Evolutionary conservation across 116 monocot genomes (phyloP).

Genomic region (Phalaenopsis hybrid): DNA sequence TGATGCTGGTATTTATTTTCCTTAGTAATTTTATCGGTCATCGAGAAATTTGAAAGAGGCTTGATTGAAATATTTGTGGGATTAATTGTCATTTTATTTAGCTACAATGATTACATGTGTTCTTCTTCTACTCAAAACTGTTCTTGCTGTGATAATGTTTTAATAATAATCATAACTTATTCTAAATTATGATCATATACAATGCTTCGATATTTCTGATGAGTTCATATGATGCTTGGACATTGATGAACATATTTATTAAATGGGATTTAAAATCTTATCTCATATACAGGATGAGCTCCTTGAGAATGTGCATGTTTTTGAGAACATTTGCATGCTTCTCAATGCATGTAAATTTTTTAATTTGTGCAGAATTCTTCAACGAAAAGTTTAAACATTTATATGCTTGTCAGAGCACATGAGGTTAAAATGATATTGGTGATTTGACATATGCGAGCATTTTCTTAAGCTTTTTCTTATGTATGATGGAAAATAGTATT

Average conservation of each 20-base stretch:
- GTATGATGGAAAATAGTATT: too few species aligned
- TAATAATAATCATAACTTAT: neutral
- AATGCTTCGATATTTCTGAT: neutral
- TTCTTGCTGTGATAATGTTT: neutral
- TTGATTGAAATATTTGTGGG: neutral
- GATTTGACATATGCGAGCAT: too few species aligned
- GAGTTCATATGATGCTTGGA: neutral
- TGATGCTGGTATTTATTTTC: conserved; percentile 71
- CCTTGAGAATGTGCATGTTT: too few species aligned
- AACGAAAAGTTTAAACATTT: too few species aligned
- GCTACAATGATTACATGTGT: neutral
- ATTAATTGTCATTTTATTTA: neutral
- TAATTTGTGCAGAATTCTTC: too few species aligned
- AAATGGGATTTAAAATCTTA: too few species aligned
- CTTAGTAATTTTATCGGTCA: neutral
- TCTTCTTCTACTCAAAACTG: neutral
- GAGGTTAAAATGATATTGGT: too few species aligned
- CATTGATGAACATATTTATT: neutral
- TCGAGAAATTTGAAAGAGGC: neutral
- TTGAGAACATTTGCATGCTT: too few species aligned
- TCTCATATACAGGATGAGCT: too few species aligned
- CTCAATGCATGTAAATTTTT: too few species aligned
- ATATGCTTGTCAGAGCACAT: too few species aligned
- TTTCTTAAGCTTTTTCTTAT: too few species aligned
- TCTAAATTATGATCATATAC: neutral